phyloP scores from a whole-genome alignment of 1,139 yeast species.

The Yamadazyma pseudoaaseri region DNA sequence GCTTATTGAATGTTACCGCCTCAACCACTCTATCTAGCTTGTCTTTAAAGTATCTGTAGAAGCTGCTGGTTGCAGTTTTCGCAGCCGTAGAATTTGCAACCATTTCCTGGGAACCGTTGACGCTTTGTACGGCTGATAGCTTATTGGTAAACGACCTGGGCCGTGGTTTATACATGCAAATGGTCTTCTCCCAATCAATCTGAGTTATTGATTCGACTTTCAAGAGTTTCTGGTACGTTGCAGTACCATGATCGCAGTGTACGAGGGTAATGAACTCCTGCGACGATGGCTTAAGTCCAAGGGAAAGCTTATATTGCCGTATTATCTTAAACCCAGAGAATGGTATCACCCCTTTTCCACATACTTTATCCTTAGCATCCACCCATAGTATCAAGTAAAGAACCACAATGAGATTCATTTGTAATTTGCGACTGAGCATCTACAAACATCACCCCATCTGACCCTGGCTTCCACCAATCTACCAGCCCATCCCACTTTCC shows the following conservation, averaged over 20 bases:
- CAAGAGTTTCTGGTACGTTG: conserved; percentile 43
- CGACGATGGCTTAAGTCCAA: conserved; percentile 39
- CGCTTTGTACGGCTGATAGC: conserved; percentile 6
- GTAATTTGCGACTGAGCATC: too few species aligned
- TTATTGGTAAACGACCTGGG: conserved; percentile 5
- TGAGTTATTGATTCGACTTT: conserved; percentile 36
- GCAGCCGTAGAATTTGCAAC: conserved; percentile 1
- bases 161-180: conserved; percentile 44
- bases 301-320: conserved; percentile 46
- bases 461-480: too few species aligned
- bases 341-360: conserved; percentile 24
- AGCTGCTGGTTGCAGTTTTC: neutral
- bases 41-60: conserved; percentile 12
- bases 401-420: neutral
- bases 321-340: conserved; percentile 63
- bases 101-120: neutral
- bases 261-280: conserved; percentile 49
- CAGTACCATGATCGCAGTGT: conserved; percentile 56
- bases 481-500: too few species aligned
- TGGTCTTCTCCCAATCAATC: conserved; percentile 52
- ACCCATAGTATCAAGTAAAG: neutral
- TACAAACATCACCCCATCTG: too few species aligned
- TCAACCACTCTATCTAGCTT: conserved; percentile 24
- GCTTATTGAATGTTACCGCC: conserved; percentile 18
- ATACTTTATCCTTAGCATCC: conserved; percentile 4